Conservation (phyloP, 176 grass and related monocot genomes). For the Carex pumila region DNA sequence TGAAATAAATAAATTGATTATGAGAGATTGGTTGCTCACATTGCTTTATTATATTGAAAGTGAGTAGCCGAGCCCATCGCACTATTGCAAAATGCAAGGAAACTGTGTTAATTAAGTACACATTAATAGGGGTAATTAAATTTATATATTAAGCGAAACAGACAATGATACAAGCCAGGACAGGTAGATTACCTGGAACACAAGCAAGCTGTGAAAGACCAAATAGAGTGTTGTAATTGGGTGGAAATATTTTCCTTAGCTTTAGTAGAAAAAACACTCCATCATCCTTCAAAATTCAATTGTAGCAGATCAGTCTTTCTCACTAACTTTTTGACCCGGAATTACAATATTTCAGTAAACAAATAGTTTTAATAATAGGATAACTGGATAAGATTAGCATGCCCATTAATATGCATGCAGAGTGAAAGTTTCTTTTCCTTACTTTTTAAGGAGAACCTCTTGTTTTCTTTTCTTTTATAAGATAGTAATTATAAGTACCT, state of each 20-base stretch:
- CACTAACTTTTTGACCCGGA: background rate
- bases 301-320: background rate
- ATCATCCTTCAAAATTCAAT: background rate
- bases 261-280: background rate
- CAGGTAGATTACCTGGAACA: background rate
- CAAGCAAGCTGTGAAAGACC: background rate
- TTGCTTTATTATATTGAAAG: conserved; percentile 24
- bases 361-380: background rate
- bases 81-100: conserved; percentile 4
- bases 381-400: background rate
- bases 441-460: background rate
- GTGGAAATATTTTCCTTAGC: background rate
- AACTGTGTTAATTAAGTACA: background rate
- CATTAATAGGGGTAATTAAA: background rate
- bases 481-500: background rate
- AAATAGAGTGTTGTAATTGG: background rate
- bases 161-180: background rate
- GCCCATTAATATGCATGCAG: background rate
- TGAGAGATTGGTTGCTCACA: conserved; percentile 11
- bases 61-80: background rate
- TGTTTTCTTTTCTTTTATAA: background rate
- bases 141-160: background rate
- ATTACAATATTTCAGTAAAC: background rate
- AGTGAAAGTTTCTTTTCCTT: background rate
- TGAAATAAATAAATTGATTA: conserved; percentile 8